phyloP scores from a whole-genome alignment of 2,329 filamentous ascomycete genomes.

The Arthrobotrys megalospora region DNA sequence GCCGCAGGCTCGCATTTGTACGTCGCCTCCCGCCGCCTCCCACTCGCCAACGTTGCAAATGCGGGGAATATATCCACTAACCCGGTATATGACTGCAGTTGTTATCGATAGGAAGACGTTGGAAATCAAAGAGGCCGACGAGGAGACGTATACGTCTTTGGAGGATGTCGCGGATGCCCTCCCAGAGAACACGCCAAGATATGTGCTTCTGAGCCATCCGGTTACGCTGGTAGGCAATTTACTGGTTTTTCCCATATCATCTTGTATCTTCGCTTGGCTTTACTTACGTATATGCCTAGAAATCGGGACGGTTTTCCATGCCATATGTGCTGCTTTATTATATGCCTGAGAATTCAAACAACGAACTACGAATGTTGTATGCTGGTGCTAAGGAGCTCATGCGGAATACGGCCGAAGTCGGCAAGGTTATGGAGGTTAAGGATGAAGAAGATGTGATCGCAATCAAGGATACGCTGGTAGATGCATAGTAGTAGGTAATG shows the following conservation, averaged over 20 bases:
- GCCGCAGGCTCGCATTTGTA: constrained; percentile 95
- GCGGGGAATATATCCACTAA: constrained; percentile 34
- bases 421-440: constrained; percentile 86
- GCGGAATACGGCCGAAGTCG: constrained; percentile 92
- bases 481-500: constrained; percentile 19
- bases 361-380: constrained; percentile 90
- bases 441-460: constrained; percentile 84
- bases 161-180: constrained; percentile 88
- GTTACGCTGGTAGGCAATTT: constrained; percentile 75
- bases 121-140: constrained; percentile 88
- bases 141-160: constrained; percentile 85
- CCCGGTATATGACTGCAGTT: constrained; percentile 72
- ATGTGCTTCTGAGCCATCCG: constrained; percentile 90
- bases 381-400: constrained; percentile 96
- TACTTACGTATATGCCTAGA: constrained; percentile 15
- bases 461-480: constrained; percentile 68
- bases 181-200: constrained; percentile 91
- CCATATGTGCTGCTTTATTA: constrained; percentile 97
- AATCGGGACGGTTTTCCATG: constrained; percentile 84
- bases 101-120: constrained; percentile 90
- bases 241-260: not conserved
- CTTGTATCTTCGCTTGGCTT: constrained; percentile 18
- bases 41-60: not conserved
- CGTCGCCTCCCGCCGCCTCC: constrained; percentile 66
- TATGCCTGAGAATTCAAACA: constrained; percentile 91